These are phyloP conservation scores for Pisolithus albus DNA, from an alignment of 768 basidiomycete species.

Conservation along the genomic window DNA sequence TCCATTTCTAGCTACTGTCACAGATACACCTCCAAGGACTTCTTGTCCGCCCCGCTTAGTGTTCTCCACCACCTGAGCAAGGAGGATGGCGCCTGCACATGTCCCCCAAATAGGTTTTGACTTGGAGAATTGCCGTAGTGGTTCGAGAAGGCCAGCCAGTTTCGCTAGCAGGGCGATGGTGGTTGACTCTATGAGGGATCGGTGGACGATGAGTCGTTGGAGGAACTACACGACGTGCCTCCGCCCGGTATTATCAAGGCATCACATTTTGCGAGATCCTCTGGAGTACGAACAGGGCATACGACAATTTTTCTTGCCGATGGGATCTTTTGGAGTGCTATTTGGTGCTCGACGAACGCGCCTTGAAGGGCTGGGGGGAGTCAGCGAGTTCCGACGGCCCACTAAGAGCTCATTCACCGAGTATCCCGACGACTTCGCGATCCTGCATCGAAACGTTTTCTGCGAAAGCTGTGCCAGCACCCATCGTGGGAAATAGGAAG, in stretches of 20 bases:
- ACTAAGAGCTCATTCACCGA: constrained; percentile 34
- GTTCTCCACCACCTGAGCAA: constrained; percentile 66
- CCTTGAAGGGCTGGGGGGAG: constrained; percentile 72
- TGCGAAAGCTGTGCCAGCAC: background rate
- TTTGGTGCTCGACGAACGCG: constrained; percentile 84
- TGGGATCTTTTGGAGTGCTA: constrained; percentile 53
- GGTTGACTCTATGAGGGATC: constrained; percentile 63
- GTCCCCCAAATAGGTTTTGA: constrained; percentile 88
- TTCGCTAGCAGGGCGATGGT: constrained; percentile 78
- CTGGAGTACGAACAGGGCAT: constrained; percentile 60
- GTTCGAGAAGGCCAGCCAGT: constrained; percentile 72
- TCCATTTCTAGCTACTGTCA: constrained; percentile 80
- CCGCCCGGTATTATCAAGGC: constrained; percentile 93
- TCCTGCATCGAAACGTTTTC: no score
- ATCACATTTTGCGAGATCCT: constrained; percentile 71
- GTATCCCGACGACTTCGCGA: constrained; percentile 39
- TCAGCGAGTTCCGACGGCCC: background rate
- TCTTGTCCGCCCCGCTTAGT: constrained; percentile 87
- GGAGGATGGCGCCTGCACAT: constrained; percentile 90
- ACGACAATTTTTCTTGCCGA: constrained; percentile 39
- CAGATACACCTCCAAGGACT: constrained; percentile 70
- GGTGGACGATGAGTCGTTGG: background rate
- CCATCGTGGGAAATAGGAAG: constrained; percentile 17
- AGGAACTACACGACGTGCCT: constrained; percentile 36
- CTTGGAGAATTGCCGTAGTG: constrained; percentile 65